Conservation (phyloP, 768 basidiomycete species). For the Mycena latifolia region DNA sequence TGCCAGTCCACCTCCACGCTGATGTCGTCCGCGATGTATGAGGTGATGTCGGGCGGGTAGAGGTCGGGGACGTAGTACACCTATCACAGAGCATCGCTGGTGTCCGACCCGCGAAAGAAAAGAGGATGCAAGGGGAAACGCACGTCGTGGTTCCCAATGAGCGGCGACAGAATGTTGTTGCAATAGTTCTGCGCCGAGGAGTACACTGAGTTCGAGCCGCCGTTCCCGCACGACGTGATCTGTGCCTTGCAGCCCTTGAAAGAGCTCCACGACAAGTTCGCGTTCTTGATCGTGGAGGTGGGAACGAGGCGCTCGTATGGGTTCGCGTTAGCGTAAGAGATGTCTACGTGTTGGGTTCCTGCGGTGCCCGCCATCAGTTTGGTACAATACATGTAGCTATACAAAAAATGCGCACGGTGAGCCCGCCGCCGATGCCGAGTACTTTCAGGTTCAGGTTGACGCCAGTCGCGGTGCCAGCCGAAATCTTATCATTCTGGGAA, state of each 20-base stretch:
- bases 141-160: conserved; percentile 68
- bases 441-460: conserved; percentile 67
- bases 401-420: conserved; percentile 55
- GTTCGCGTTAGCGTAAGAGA: conserved; percentile 66
- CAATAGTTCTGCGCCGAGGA: conserved; percentile 69
- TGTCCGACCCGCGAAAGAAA: no score
- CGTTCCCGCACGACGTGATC: conserved; percentile 67
- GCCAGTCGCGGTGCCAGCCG: conserved; percentile 57
- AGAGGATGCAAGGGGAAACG: conserved; percentile 20
- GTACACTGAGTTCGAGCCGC: conserved; percentile 62
- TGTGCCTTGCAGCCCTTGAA: conserved; percentile 63
- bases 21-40: conserved; percentile 48
- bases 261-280: conserved; percentile 59
- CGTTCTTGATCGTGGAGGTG: conserved; percentile 51
- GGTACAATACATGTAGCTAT: no score
- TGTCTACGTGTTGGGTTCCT: conserved; percentile 54
- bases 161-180: conserved; percentile 66
- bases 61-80: conserved; percentile 65
- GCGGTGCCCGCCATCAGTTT: background rate
- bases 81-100: no score
- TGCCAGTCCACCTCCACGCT: conserved; percentile 60
- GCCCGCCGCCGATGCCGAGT: conserved; percentile 73
- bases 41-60: conserved; percentile 60
- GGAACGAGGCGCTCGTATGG: conserved; percentile 70
- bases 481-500: conserved; percentile 69